Base-by-base conservation (phyloP, 768 basidiomycete species). In the Naematelia aurantialba region DNA sequence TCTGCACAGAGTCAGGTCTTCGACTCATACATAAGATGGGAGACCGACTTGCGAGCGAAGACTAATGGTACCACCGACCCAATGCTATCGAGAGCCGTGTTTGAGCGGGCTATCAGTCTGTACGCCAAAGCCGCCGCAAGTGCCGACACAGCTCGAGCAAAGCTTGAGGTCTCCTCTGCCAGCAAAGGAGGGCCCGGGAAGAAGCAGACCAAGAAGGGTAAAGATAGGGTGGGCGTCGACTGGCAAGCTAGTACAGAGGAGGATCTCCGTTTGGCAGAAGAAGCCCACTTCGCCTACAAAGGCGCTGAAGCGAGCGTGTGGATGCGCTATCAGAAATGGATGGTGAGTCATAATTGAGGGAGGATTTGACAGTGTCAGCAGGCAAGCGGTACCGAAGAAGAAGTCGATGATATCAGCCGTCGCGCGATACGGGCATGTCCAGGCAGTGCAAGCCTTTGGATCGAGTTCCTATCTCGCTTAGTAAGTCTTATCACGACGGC, bases 351-450 rank as follows among this genome's bases (percentile, higher is more conserved):
- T n/a, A 17, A 27, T 25, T 55, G 52, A 59, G 12, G n/a, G 19
- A 5, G 8, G 19, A 5, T 5, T 8, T 44, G 26, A 30, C 30
- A 42, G 8, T 14, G 14, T 27, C 25, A 59, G 57, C 55, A 45
- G 27, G 55, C 61, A 5, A 44, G 31, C 24, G 55, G 42, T 39
- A 30, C 34, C 0, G 31, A 14, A 19, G 56, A 58, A 31, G 56
- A 56, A 3, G 60, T 55, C 5, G 30, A 49, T 19, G 53, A 56
- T 5, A 57, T 68, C 17, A 12, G 47, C 12, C 2, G 19, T 2
- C 50, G 70, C 45, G 66, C 63, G 1, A 55, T 58, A 3, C 52
- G 76, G 52, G 74, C 72, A 12, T 77, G 76, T 54, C 70, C 76
- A 27, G 52, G 62, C 3, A 67, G 53, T 42, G 70, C 65, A 1